Evolutionary conservation across 2,329 filamentous ascomycete genomes (phyloP).

Genomic region (Monosporascus sp.): DNA sequence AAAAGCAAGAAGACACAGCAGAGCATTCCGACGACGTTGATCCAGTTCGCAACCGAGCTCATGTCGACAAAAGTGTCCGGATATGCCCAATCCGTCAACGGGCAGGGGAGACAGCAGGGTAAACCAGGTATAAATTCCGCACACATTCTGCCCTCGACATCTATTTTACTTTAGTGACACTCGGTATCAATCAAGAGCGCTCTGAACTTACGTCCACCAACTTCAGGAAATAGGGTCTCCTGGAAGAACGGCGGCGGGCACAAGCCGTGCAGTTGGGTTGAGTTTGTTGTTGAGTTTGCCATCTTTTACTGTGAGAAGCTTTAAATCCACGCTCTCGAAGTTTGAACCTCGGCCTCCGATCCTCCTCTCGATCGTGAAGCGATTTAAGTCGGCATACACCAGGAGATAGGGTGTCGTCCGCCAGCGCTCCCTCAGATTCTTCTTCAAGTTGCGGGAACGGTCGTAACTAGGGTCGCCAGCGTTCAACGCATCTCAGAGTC

Average conservation of each 20-base stretch:
- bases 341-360: background rate
- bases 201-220: constrained; percentile 25
- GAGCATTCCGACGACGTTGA: constrained; percentile 69
- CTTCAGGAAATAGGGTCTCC: constrained; percentile 48
- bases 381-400: no score
- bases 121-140: constrained; percentile 40
- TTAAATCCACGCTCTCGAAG: background rate
- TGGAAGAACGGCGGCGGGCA: constrained; percentile 70
- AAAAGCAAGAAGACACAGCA: constrained; percentile 70
- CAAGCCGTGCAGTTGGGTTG: constrained; percentile 28
- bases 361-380: background rate
- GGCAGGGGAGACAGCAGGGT: constrained; percentile 85
- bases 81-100: constrained; percentile 72
- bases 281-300: constrained; percentile 10
- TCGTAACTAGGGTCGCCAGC: background rate
- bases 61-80: constrained; percentile 54
- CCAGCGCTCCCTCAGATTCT: no score
- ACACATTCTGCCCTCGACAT: constrained; percentile 50
- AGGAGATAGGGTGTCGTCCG: no score
- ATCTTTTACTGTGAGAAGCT: constrained; percentile 3
- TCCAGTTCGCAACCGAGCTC: constrained; percentile 68
- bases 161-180: constrained; percentile 29
- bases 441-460: background rate
- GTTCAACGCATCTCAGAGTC: background rate
- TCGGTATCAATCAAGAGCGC: background rate